These are phyloP conservation scores for Jimgerdemannia flammicorona DNA, from an alignment of 192 early-diverging fungal genomes.

Conservation along the genomic window DNA sequence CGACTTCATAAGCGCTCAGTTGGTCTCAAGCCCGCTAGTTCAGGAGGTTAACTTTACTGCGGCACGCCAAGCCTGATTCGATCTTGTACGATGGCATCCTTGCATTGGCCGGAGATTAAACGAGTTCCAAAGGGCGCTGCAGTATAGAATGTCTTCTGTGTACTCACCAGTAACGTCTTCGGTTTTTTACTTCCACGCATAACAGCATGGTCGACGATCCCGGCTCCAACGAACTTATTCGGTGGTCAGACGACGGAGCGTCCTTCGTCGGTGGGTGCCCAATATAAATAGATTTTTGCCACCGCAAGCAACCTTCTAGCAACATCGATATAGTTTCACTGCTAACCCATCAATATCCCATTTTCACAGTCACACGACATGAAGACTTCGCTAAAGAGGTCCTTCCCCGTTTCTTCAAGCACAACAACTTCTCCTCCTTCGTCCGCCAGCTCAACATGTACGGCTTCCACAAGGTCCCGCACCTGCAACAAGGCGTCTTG, in stretches of 20 bases:
- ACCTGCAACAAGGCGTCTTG: conserved; percentile 87
- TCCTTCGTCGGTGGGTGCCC: conserved; percentile 70
- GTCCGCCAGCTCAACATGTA: conserved; percentile 95
- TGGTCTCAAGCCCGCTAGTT: too few species aligned
- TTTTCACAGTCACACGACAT: conserved; percentile 48
- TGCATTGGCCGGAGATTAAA: not conserved
- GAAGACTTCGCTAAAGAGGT: conserved; percentile 82
- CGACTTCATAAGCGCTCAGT: too few species aligned
- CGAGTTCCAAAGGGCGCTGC: too few species aligned
- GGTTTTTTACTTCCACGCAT: not conserved
- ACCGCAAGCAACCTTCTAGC: not conserved
- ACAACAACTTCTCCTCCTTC: conserved; percentile 89
- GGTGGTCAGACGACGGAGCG: conserved; percentile 84
- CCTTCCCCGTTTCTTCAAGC: conserved; percentile 85
- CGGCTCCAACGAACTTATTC: conserved; percentile 78
- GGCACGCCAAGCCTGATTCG: too few species aligned
- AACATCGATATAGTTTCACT: not conserved
- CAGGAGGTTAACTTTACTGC: too few species aligned
- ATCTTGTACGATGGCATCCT: too few species aligned
- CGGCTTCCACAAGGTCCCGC: conserved; percentile 97
- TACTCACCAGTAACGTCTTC: not conserved
- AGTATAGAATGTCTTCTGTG: too few species aligned
- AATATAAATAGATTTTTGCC: conserved; percentile 21
- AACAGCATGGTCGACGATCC: conserved; percentile 88
- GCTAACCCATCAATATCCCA: not conserved